phyloP scores from a whole-genome alignment of 805 yeast genomes.

The Blastobotrys terrestris region DNA sequence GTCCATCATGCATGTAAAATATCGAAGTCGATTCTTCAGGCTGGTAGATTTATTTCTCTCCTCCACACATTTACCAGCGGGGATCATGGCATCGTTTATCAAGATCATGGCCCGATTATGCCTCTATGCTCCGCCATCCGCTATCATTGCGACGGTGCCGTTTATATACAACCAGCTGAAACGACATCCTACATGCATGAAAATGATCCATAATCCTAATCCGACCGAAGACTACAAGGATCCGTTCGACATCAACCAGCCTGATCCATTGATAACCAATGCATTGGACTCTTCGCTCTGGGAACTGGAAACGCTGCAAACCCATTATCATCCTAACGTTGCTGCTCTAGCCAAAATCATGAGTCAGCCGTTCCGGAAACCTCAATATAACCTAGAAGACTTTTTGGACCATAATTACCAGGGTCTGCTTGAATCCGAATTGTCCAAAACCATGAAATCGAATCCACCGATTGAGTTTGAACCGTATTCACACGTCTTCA shows the following conservation, averaged over 20 bases:
- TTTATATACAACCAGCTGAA: conserved; percentile 83
- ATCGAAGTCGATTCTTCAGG: conserved; percentile 83
- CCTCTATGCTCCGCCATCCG: conserved; percentile 77
- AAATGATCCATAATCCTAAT: conserved; percentile 56
- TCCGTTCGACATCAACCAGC: conserved; percentile 57
- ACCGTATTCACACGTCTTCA: not conserved
- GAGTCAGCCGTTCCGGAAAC: conserved; percentile 83
- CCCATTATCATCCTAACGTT: conserved; percentile 92
- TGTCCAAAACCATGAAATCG: conserved; percentile 26
- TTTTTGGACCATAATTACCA: conserved; percentile 87
- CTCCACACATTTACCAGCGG: conserved; percentile 80
- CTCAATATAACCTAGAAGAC: conserved; percentile 84
- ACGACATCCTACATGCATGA: conserved; percentile 92
- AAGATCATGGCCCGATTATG: conserved; percentile 73
- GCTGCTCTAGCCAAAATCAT: conserved; percentile 86
- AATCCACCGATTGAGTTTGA: conserved; percentile 64
- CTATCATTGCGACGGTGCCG: conserved; percentile 82
- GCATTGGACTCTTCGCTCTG: conserved; percentile 85
- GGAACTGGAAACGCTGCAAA: conserved; percentile 76
- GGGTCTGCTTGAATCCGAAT: conserved; percentile 53
- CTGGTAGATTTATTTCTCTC: conserved; percentile 77
- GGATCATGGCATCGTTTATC: conserved; percentile 82
- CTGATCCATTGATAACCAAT: conserved; percentile 69
- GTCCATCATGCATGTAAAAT: conserved; percentile 65
- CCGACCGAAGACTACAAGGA: conserved; percentile 42